Evolutionary conservation across 1,284 basidiomycete genomes (phyloP), one percentile per base, ranked within the genome.

Genomic region (Ustilago trichophora): DNA sequence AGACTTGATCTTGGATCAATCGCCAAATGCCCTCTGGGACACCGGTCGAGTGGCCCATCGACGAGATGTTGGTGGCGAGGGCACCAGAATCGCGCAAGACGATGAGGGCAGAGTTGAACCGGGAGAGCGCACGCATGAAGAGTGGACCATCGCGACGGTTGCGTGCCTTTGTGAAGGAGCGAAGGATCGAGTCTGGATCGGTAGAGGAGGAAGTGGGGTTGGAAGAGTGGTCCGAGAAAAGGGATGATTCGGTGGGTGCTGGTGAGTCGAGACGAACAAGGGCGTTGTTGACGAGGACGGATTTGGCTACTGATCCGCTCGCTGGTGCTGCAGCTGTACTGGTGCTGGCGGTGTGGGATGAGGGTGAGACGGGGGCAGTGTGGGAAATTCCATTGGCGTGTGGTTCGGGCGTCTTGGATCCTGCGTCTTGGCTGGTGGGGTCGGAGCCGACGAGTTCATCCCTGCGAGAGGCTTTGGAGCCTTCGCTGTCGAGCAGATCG

Each of bases 1-100:
- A 87, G 16, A 83, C 82, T 77, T 86, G 85, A 19, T 84, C 84
- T 52, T 84, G 82, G 11, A 86, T 82, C 45, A 83, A 75, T 21
- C 82, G 77, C 86, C 86, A 87, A 3, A 85, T 70, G 12, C 73
- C 72, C 50, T 81, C 77, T 1, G 75, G 73, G 16, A 82, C 70
- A 44, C 73, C 65, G 34, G 77, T 48, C 65, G 64, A 22, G 37
- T 70, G 15, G 55, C 72, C 47, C 58, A 83, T 73, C 5, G 19
- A n/a, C 4, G 33, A 19, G 5, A 83, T 74, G 22, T 82, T 82
- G 21, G 44, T 54, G 3, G 56, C 44, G 36, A 86, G 62, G 0
- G 72, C 52, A 1, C 83, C 83, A 4, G 75, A 50, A 2, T 60
- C 44, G 33, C 83, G 83, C 4, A 86, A 73, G 9, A 74, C 60